Conservation (phyloP, 345 rosid genomes). For the Turnera subulata region DNA sequence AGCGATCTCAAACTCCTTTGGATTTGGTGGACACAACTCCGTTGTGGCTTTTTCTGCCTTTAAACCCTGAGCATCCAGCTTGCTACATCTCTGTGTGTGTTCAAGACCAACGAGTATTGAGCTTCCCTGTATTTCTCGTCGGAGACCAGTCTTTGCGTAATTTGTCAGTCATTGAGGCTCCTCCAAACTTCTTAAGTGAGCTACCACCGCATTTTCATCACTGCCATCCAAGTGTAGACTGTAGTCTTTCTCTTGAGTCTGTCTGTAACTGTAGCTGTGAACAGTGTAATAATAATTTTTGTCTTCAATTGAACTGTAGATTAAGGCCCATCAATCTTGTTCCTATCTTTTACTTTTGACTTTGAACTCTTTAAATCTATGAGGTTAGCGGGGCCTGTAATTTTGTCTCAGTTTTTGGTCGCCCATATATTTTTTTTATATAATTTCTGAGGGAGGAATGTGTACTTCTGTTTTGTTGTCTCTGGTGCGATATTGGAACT, state of each 20-base stretch:
- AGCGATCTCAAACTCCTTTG: constrained; percentile 96
- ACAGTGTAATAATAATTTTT: constrained; percentile 17
- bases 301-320: constrained; percentile 3
- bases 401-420: background rate
- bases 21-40: constrained; percentile 99
- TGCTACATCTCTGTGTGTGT: background rate
- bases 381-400: background rate
- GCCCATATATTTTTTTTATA: too few species aligned
- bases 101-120: constrained; percentile 3
- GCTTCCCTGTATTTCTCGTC: constrained; percentile 2
- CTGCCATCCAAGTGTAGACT: constrained; percentile 19
- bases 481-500: too few species aligned
- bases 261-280: constrained; percentile 2
- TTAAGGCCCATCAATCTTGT: background rate
- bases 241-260: constrained; percentile 3
- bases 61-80: constrained; percentile 56
- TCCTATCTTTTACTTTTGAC: background rate
- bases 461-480: too few species aligned
- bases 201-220: constrained; percentile 18
- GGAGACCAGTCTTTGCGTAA: constrained; percentile 10
- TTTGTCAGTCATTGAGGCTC: constrained; percentile 9
- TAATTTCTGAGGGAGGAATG: too few species aligned
- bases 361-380: background rate
- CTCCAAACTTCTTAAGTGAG: too few species aligned
- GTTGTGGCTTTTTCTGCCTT: constrained; percentile 88